These are phyloP conservation scores for Penicillium argentinense DNA, from an alignment of 495 filamentous ascomycete species.

Conservation along the genomic window DNA sequence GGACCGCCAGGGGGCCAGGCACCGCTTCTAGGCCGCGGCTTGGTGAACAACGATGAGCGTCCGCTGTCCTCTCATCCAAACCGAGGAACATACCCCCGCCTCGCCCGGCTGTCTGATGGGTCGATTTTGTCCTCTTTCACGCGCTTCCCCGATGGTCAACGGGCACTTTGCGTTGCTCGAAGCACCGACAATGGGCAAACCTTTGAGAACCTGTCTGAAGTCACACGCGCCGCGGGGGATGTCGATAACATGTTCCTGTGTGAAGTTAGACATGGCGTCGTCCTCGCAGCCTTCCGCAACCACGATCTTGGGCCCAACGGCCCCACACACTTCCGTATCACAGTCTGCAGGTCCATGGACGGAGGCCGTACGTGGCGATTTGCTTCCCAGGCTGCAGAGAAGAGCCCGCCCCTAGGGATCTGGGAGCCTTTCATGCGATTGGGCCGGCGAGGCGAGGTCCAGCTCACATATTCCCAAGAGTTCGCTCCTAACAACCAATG, in stretches of 20 bases:
- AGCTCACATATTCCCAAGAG: slow-evolving; percentile 60
- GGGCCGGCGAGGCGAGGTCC: slow-evolving; percentile 47
- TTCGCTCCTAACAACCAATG: slow-evolving; percentile 57
- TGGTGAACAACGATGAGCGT: slow-evolving; percentile 41
- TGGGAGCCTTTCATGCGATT: slow-evolving; percentile 64
- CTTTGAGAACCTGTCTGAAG: slow-evolving; percentile 38
- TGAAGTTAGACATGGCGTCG: slow-evolving; percentile 46
- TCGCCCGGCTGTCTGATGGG: slow-evolving; percentile 38
- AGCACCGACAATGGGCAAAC: slow-evolving; percentile 38
- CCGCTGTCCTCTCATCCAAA: slow-evolving; percentile 38
- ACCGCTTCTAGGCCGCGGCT: slow-evolving; percentile 19
- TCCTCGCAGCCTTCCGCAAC: slow-evolving; percentile 61
- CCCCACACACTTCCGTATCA: slow-evolving; percentile 58
- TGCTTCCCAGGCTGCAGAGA: slow-evolving; percentile 52
- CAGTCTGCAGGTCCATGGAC: slow-evolving; percentile 56
- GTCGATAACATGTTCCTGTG: slow-evolving; percentile 61
- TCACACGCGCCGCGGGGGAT: slow-evolving; percentile 43
- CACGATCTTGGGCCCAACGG: slow-evolving; percentile 46
- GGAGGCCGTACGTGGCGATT: slow-evolving; percentile 54
- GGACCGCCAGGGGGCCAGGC: background rate
- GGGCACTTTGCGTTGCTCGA: slow-evolving; percentile 32
- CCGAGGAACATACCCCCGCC: slow-evolving; percentile 43
- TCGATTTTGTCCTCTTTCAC: slow-evolving; percentile 44
- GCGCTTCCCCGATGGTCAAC: slow-evolving; percentile 28
- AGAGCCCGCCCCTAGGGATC: slow-evolving; percentile 45